Evolutionary conservation across 805 yeast genomes (phyloP), one percentile per base, ranked within the genome.

Genomic region (Kazachstania bromeliacearum): DNA sequence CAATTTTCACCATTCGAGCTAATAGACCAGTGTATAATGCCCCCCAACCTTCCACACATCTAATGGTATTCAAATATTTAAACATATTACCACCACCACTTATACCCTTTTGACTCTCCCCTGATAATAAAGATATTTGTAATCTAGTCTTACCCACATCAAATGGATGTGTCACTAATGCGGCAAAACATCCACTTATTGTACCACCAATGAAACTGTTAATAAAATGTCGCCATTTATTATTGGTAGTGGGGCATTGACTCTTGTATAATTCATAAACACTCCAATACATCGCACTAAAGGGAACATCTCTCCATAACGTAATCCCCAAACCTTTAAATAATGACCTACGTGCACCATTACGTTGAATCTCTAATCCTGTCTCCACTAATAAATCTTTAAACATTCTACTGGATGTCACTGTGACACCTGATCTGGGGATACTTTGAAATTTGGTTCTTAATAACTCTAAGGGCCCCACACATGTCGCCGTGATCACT

Each of bases 251-350:
- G 46, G 43, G 43, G 14, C 38, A 17, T 12, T 28, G 47, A 15
- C 48, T 45, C 41, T 68, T 67, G 26, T 66, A 54, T 41, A 55
- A 67, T 51, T 88, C 97, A 49, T 88, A 85, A 4, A 80, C 71
- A 8, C 85, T 74, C 98, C 98, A 92, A 59, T 92, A 92, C 2
- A 89, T 77, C 1, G 94, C 96, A 43, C 94, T 80, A 56, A 92
- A 92, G 1, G 98, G 98, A 0, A 89, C 97, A 57, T 92, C 98
- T 59, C 98, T 70, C 95, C 95, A 89, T 12, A 92, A 67, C 0
- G 98, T 92, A 27, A 92, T 69, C 28, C 81, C 77, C 16, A 92
- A 63, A 0, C 98, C 98, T 37, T 79, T 78, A 68, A 87, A 92
- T 14, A 92, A 57, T 0, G 85, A 70, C 2, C 62, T 57, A 2